phyloP scores from a whole-genome alignment of 2,329 filamentous ascomycete genomes.

The Bipolaris gigantea region DNA sequence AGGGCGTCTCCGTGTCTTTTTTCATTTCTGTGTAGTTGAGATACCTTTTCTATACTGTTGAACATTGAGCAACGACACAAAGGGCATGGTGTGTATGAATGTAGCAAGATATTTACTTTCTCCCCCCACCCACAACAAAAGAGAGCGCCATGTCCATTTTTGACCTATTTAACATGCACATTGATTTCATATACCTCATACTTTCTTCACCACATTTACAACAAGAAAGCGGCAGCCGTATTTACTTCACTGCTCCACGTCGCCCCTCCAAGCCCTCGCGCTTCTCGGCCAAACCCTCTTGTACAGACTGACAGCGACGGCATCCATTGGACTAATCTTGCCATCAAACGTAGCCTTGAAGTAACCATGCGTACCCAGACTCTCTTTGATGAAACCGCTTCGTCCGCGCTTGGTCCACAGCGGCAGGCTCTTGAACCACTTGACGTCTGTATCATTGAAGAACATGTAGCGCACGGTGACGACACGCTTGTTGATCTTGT shows the following conservation, averaged over 20 bases:
- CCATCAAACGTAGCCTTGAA: conserved; percentile 99
- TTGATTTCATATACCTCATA: conserved; percentile 16
- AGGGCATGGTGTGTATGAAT: neutral
- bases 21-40: neutral
- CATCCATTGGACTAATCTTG: conserved; percentile 93
- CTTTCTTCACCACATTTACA: neutral
- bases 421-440: conserved; percentile 96
- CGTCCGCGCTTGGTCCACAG: conserved; percentile 90
- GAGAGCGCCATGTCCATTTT: conserved; percentile 19
- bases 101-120: no score
- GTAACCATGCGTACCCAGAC: conserved; percentile 95
- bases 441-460: conserved; percentile 92
- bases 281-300: conserved; percentile 66
- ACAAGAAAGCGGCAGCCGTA: neutral
- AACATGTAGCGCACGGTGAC: conserved; percentile 99
- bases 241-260: conserved; percentile 4
- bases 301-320: conserved; percentile 76
- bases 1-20: neutral
- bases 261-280: conserved; percentile 53
- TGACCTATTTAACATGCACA: conserved; percentile 21
- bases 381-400: conserved; percentile 90
- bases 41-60: neutral
- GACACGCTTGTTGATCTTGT: conserved; percentile 97
- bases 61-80: neutral
- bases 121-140: no score